phyloP scores from a whole-genome alignment of 768 basidiomycete genomes.

The Lentinula lateritia region DNA sequence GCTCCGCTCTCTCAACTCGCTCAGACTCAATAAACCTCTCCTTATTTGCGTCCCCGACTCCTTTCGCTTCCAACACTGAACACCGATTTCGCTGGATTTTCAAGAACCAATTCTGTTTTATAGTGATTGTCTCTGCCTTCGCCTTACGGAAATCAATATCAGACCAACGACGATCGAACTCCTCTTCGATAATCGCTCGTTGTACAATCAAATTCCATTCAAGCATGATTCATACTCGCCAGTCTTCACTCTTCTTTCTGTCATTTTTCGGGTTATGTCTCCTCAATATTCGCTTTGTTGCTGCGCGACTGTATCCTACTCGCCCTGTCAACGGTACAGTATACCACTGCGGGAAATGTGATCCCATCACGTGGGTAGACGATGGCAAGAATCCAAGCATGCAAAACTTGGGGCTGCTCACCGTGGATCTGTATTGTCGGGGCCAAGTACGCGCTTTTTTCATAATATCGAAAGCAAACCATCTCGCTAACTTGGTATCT shows the following conservation, averaged over 20 bases:
- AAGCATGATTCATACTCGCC: neutral
- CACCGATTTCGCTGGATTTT: neutral
- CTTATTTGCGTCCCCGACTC: neutral
- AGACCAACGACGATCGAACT: neutral
- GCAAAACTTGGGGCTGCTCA: slow-evolving; percentile 32
- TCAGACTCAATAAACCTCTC: neutral
- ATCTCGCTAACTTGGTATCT: neutral
- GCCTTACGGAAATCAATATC: neutral
- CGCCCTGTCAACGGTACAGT: slow-evolving; percentile 40
- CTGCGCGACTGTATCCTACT: slow-evolving; percentile 44
- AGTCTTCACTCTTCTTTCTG: neutral
- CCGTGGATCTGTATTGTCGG: slow-evolving; percentile 40
- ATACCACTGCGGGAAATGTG: slow-evolving; percentile 36
- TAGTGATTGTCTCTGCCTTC: too few relatives aligned
- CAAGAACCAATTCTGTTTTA: too few relatives aligned
- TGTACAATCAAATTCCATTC: neutral
- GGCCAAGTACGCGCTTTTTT: slow-evolving; percentile 27
- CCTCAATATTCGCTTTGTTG: neutral
- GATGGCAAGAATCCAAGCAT: slow-evolving; percentile 36
- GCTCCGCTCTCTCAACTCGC: neutral
- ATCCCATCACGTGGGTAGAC: slow-evolving; percentile 45
- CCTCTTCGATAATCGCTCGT: neutral
- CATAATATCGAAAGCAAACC: neutral
- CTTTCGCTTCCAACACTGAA: neutral
- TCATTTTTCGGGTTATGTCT: neutral